A percentile compares a stretch with the other conserved stretches of the same genome.
Conservation (phyloP, 108 stramenopile species). For the Mayamaea pseudoterrestris region DNA sequence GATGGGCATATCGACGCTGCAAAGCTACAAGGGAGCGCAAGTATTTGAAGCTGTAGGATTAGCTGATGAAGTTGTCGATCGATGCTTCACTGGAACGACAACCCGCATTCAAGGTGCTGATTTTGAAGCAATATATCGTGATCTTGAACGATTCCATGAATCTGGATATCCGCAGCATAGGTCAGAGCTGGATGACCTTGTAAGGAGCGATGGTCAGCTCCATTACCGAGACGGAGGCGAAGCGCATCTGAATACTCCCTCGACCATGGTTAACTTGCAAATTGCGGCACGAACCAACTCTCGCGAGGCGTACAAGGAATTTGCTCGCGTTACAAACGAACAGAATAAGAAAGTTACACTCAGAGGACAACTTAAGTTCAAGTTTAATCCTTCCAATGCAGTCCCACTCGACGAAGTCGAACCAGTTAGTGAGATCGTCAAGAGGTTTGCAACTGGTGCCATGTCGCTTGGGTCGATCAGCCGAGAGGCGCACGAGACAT, state of each 20-base stretch:
- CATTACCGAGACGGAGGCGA: slow-evolving; percentile 95
- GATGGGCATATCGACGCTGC: slow-evolving; percentile 93
- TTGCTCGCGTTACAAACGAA: slow-evolving; percentile 73
- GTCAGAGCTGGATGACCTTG: slow-evolving; percentile 48
- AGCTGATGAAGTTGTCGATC: slow-evolving; percentile 89
- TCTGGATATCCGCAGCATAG: slow-evolving; percentile 61
- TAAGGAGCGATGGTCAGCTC: slow-evolving; percentile 92
- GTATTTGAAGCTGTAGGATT: slow-evolving; percentile 96
- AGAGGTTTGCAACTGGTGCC: slow-evolving; percentile 91
- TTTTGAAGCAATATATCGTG: slow-evolving; percentile 91
- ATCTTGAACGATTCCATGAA: slow-evolving; percentile 83
- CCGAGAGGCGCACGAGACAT: slow-evolving; percentile 88
- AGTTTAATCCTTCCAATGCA: slow-evolving; percentile 71
- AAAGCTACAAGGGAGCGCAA: slow-evolving; percentile 95
- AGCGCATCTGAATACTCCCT: slow-evolving; percentile 93
- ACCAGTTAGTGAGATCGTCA: slow-evolving; percentile 80
- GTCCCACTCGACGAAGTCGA: slow-evolving; percentile 88
- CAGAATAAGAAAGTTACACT: slow-evolving; percentile 87
- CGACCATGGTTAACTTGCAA: slow-evolving; percentile 87
- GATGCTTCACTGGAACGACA: slow-evolving; percentile 93
- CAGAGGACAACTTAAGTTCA: slow-evolving; percentile 88
- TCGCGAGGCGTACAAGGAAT: slow-evolving; percentile 90
- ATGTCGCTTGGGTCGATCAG: slow-evolving; percentile 94
- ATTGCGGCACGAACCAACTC: slow-evolving; percentile 87
- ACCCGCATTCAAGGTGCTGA: slow-evolving; percentile 93